Percentiles rank a stretch among this genome's conserved stretches.
These are phyloP conservation scores for Didymella lethalis DNA, from an alignment of 2,329 filamentous ascomycete genomes.

Conservation along the genomic window DNA sequence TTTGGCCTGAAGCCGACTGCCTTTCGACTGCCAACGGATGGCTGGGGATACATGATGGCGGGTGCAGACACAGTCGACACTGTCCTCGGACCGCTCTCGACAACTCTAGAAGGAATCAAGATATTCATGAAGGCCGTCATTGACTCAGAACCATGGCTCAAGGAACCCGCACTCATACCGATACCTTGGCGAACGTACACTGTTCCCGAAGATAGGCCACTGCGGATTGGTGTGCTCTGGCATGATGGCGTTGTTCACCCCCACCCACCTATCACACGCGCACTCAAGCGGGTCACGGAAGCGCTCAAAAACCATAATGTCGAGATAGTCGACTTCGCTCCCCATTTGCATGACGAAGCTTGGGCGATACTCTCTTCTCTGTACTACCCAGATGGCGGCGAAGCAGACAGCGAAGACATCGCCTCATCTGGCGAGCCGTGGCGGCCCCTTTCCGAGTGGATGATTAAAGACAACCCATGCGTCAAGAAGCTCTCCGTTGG, in stretches of 20 bases:
- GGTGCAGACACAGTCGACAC: conserved; percentile 58
- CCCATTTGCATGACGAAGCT: conserved; percentile 59
- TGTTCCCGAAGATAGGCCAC: conserved; percentile 30
- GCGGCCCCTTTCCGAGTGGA: conserved; percentile 66
- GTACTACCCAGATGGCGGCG: conserved; percentile 65
- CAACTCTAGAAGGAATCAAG: conserved; percentile 61
- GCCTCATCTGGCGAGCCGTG: conserved; percentile 65
- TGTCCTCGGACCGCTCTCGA: conserved; percentile 63
- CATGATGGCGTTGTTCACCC: conserved; percentile 70
- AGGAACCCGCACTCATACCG: conserved; percentile 65
- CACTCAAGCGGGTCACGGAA: conserved; percentile 57
- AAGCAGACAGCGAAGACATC: conserved; percentile 61
- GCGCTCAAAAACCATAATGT: conserved; percentile 58
- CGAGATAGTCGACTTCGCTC: conserved; percentile 61
- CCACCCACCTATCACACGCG: conserved; percentile 70
- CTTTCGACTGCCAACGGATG: conserved; percentile 54
- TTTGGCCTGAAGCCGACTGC: conserved; percentile 54
- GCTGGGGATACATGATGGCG: conserved; percentile 54
- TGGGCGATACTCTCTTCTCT: conserved; percentile 56
- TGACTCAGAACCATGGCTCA: conserved; percentile 62
- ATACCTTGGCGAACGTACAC: conserved; percentile 61
- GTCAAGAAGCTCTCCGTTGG: conserved; percentile 52
- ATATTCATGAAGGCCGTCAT: conserved; percentile 64
- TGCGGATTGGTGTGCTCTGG: conserved; percentile 70
- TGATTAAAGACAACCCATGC: conserved; percentile 64